Evolutionary conservation across 2,329 filamentous ascomycete genomes (phyloP).

Genomic region (Xylariaceae sp.): DNA sequence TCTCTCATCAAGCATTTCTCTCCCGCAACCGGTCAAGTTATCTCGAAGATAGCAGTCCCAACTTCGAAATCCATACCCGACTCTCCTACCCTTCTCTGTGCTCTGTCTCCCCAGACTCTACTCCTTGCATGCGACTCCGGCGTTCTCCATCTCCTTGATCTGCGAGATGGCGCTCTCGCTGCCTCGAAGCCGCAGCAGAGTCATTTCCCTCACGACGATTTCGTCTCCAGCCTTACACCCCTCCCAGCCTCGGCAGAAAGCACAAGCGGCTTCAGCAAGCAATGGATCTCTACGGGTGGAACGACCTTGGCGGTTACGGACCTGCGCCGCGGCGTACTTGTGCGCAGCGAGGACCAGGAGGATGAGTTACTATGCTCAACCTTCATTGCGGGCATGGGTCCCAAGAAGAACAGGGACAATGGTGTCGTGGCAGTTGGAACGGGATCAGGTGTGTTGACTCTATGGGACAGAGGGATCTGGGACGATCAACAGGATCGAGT

Average conservation of each 20-base stretch:
- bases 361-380: conserved; percentile 86
- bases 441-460: conserved; percentile 79
- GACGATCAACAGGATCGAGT: conserved; percentile 94
- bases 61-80: conserved; percentile 62
- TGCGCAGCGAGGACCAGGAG: conserved; percentile 92
- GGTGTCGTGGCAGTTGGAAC: conserved; percentile 79
- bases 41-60: conserved; percentile 83
- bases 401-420: conserved; percentile 68
- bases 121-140: conserved; percentile 91
- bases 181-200: conserved; percentile 75
- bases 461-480: conserved; percentile 96
- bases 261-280: conserved; percentile 88
- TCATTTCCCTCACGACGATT: conserved; percentile 88
- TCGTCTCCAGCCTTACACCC: conserved; percentile 85
- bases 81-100: conserved; percentile 80
- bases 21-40: conserved; percentile 68
- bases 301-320: conserved; percentile 92
- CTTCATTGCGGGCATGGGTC: conserved; percentile 78
- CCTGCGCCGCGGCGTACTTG: conserved; percentile 82
- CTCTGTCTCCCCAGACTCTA: conserved; percentile 84
- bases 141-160: conserved; percentile 85
- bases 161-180: conserved; percentile 67
- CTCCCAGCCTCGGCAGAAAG: conserved; percentile 80
- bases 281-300: conserved; percentile 93
- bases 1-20: conserved; percentile 65